A percentile compares a stretch with the other conserved stretches of the same genome.
These are phyloP conservation scores for Ephemerocybe angulata DNA, from an alignment of 768 basidiomycete genomes.

Conservation along the genomic window DNA sequence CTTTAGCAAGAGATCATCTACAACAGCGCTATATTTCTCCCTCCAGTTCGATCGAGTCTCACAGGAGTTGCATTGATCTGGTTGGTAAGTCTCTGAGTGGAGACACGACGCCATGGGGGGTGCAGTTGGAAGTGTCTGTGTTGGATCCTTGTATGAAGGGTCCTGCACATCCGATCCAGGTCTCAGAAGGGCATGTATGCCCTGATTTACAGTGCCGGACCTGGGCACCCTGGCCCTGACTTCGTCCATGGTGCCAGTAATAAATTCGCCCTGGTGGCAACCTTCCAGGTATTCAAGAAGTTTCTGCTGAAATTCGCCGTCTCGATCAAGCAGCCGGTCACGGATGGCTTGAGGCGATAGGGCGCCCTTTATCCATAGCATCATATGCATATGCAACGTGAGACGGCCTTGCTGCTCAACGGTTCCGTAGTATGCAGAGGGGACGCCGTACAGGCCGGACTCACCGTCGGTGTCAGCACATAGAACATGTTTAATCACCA, in stretches of 20 bases:
- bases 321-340: constrained; percentile 18
- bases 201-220: not conserved
- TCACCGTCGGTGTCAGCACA: constrained; percentile 15
- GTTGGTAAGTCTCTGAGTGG: not conserved
- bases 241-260: constrained; percentile 17
- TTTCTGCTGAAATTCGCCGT: constrained; percentile 22
- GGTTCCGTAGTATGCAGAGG: constrained; percentile 34
- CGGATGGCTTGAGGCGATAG: constrained; percentile 28
- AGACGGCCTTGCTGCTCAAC: constrained; percentile 37
- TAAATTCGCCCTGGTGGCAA: constrained; percentile 28
- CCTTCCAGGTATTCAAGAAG: constrained; percentile 31
- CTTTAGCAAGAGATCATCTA: constrained; percentile 26
- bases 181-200: not conserved
- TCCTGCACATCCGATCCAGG: not conserved
- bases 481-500: constrained; percentile 29
- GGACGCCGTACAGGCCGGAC: constrained; percentile 25
- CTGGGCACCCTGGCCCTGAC: constrained; percentile 2
- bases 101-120: constrained; percentile 14
- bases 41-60: constrained; percentile 11
- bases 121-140: constrained; percentile 16
- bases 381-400: constrained; percentile 32
- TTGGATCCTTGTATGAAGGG: constrained; percentile 18
- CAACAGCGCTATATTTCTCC: constrained; percentile 10
- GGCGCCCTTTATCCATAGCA: constrained; percentile 29
- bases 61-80: constrained; percentile 17